These are phyloP conservation scores for Cercospora canescens DNA, from an alignment of 2,329 filamentous ascomycete species.

Conservation along the genomic window DNA sequence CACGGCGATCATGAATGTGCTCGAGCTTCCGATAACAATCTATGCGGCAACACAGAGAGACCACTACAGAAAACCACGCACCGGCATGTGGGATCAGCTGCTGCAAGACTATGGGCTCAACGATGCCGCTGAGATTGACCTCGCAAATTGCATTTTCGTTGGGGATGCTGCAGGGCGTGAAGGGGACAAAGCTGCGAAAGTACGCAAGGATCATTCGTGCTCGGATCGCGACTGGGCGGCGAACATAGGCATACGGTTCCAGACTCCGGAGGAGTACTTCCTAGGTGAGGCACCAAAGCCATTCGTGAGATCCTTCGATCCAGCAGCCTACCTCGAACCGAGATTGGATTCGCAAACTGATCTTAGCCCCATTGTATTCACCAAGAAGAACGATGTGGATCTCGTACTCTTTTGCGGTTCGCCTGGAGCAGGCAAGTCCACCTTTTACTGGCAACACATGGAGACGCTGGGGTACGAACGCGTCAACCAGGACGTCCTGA, in stretches of 20 bases:
- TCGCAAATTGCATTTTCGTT: constrained; percentile 75
- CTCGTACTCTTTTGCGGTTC: constrained; percentile 85
- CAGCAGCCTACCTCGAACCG: constrained; percentile 54
- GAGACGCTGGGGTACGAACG: constrained; percentile 77
- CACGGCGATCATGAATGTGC: constrained; percentile 64
- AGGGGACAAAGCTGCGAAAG: constrained; percentile 38
- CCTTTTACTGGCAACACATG: constrained; percentile 79
- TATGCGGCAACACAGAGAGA: constrained; percentile 88
- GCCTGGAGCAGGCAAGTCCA: constrained; percentile 88
- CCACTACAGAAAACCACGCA: constrained; percentile 79
- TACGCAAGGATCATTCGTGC: constrained; percentile 59
- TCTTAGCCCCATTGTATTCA: constrained; percentile 41
- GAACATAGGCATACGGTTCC: constrained; percentile 77
- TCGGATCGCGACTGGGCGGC: constrained; percentile 75
- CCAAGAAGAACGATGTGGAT: constrained; percentile 67
- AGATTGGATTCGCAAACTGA: constrained; percentile 32
- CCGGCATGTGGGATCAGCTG: constrained; percentile 82
- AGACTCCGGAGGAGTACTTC: constrained; percentile 92
- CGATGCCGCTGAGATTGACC: constrained; percentile 61
- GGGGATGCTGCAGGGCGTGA: constrained; percentile 74
- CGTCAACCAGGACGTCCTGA: constrained; percentile 87
- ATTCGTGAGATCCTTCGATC: constrained; percentile 72
- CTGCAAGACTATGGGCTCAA: constrained; percentile 54
- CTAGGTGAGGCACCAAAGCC: constrained; percentile 64
- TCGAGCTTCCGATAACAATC: constrained; percentile 74